A percentile compares a stretch with the other conserved stretches of the same genome.
Conservation (phyloP, 75 land plant genomes). For the Gnetum montanum region DNA sequence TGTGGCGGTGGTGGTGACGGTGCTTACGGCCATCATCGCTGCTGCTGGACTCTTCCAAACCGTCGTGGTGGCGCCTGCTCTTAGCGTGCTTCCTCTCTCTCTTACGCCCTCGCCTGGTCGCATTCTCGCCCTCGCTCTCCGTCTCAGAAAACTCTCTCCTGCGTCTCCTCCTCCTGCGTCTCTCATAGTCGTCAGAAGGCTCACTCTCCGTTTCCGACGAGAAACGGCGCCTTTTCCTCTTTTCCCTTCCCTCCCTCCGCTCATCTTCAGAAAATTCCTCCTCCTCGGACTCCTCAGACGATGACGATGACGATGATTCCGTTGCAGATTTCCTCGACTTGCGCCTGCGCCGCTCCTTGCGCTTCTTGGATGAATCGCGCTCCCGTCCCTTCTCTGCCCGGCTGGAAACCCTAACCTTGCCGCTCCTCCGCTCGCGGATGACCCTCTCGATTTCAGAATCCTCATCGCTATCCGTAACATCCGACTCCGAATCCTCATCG, state of each 20-base stretch:
- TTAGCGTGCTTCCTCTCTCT: conserved; percentile 16
- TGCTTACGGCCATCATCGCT: conserved; percentile 4
- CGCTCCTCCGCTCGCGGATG: no score
- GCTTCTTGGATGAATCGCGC: conserved; percentile 16
- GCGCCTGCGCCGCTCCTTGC: conserved; percentile 4
- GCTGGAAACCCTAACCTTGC: conserved; percentile 21
- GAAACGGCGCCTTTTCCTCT: conserved; percentile 11
- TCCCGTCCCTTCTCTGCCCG: conserved; percentile 10
- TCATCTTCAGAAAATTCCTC: not conserved
- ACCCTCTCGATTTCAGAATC: conserved; percentile 91
- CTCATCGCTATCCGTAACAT: conserved; percentile 71
- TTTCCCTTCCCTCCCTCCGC: conserved; percentile 2
- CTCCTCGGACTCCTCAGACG: conserved; percentile 3
- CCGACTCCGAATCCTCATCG: conserved; percentile 53
- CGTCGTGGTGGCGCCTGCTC: not conserved
- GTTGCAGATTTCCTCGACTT: no score
- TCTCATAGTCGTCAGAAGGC: not conserved
- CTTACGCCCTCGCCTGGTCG: conserved; percentile 20
- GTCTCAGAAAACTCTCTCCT: conserved; percentile 22
- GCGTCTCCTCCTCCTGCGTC: conserved; percentile 30
- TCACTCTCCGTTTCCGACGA: conserved; percentile 7
- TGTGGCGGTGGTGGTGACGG: not conserved
- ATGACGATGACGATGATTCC: no score
- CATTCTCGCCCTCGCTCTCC: conserved; percentile 10
- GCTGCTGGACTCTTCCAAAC: not conserved